A percentile compares a stretch with the other conserved stretches of the same genome.
Evolutionary conservation across 768 basidiomycete genomes (phyloP).

Genomic region (Kwoniella europaea): DNA sequence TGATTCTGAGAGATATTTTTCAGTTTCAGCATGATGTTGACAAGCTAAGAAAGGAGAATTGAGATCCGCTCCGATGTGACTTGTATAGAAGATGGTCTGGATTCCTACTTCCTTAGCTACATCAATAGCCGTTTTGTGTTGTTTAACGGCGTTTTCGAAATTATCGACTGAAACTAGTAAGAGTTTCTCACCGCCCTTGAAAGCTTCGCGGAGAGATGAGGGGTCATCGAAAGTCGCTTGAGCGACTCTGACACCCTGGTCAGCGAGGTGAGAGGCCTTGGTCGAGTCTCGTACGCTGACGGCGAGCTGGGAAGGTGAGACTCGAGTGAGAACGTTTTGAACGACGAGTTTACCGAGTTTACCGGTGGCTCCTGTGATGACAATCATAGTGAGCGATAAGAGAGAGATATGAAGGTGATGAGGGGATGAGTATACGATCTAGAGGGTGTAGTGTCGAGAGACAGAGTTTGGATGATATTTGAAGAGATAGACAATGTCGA

Average conservation of each 20-base stretch:
- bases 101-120: slow-evolving; percentile 56
- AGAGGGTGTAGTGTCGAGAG: too few species aligned
- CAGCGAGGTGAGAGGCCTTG: slow-evolving; percentile 37
- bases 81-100: slow-evolving; percentile 59
- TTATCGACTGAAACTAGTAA: slow-evolving; percentile 58
- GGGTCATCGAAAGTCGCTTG: slow-evolving; percentile 56
- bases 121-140: slow-evolving; percentile 58
- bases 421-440: not conserved
- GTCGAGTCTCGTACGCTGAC: slow-evolving; percentile 58
- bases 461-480: too few species aligned
- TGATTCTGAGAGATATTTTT: slow-evolving; percentile 54
- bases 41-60: slow-evolving; percentile 54
- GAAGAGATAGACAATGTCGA: too few species aligned
- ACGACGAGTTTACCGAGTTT: slow-evolving; percentile 59
- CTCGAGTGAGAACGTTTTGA: slow-evolving; percentile 51
- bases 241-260: slow-evolving; percentile 52
- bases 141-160: slow-evolving; percentile 52
- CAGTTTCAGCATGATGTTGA: slow-evolving; percentile 58
- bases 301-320: slow-evolving; percentile 54
- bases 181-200: slow-evolving; percentile 56
- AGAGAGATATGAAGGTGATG: too few species aligned
- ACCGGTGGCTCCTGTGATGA: slow-evolving; percentile 59
- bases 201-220: slow-evolving; percentile 56
- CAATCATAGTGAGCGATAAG: slow-evolving; percentile 32
- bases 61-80: slow-evolving; percentile 43